Base-by-base conservation (phyloP, 1,284 basidiomycete species). In the Ceratobasidium papillatum region DNA sequence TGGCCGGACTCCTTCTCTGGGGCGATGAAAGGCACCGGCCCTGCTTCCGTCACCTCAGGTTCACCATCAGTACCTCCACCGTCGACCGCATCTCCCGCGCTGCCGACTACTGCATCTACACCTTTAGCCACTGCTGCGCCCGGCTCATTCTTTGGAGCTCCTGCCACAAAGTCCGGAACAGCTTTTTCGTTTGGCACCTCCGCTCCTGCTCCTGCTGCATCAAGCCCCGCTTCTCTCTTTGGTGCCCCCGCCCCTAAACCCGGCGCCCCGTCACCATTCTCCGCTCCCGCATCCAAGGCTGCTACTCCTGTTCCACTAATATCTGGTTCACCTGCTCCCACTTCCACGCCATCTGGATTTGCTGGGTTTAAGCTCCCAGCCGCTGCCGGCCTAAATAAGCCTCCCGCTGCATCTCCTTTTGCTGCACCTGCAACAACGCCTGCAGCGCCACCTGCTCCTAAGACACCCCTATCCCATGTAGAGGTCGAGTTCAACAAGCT, bases 401-500 rank as follows among this genome's bases (percentile, higher is more conserved):
- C 54, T n/a, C 22, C 52, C 1, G 17, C 45, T 58, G 25, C 34
- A 25, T n/a, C 32, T 7, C 14, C 41, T 41, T 36, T 58, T 27
- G 30, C 69, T 14, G 63, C 66, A 17, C 36, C 63, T 19, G 25
- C 69, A 49, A n/a, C 52, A 12, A 59, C 58, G 27, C 47, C 32
- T 17, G 36, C 75, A 69, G 51, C 56, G 52, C 76, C 79, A 61
- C 78, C 76, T 74, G 77, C 77, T 75, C 79, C 74, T 52, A 74
- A 66, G 3, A 59, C 76, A 5, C 34, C 77, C 12, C 56, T 79
- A 2, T 77, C 77, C 27, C 51, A 61, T 32, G 69, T 75, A 22
- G 69, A 72, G n/a, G 49, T 38, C 19, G 90, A 91, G 79, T 91
- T 88, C 78, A 76, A 79, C 1, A 63, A 83, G 43, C 80, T 92